phyloP scores from a whole-genome alignment of 2,329 filamentous ascomycete genomes.

The Pezicula carpinea region DNA sequence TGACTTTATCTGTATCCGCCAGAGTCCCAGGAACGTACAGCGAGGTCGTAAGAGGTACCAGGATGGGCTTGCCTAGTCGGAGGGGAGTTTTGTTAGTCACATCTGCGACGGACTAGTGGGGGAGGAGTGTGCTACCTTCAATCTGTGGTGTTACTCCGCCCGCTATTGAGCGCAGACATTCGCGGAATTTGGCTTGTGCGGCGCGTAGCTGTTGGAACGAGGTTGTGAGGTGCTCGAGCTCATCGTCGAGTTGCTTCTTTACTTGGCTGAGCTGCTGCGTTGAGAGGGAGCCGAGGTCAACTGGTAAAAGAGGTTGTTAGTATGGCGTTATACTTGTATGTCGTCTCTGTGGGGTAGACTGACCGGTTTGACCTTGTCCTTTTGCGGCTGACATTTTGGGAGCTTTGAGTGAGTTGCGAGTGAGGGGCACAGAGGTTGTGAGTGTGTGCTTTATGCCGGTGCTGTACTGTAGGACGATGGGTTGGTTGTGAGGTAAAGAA shows the following conservation, averaged over 20 bases:
- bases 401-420: neutral
- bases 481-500: too few species aligned
- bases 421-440: neutral
- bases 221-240: slow-evolving; percentile 87
- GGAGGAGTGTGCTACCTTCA: slow-evolving; percentile 31
- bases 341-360: neutral
- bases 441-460: neutral
- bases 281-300: slow-evolving; percentile 73
- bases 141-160: slow-evolving; percentile 43
- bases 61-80: slow-evolving; percentile 49
- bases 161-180: slow-evolving; percentile 77
- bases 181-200: slow-evolving; percentile 86
- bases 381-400: neutral
- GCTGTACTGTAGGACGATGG: too few species aligned
- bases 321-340: neutral
- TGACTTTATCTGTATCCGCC: slow-evolving; percentile 67
- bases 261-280: slow-evolving; percentile 82
- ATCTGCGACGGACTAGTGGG: neutral
- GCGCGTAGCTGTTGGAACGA: slow-evolving; percentile 88
- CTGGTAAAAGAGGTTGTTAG: slow-evolving; percentile 23
- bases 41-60: slow-evolving; percentile 93
- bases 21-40: slow-evolving; percentile 87
- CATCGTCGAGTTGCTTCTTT: slow-evolving; percentile 93
- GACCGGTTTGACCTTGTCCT: slow-evolving; percentile 1
- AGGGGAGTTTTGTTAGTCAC: neutral